Percentiles rank a stretch among this genome's conserved stretches.
phyloP scores from a whole-genome alignment of 2,329 filamentous ascomycete genomes.

The Epichloe sp. region DNA sequence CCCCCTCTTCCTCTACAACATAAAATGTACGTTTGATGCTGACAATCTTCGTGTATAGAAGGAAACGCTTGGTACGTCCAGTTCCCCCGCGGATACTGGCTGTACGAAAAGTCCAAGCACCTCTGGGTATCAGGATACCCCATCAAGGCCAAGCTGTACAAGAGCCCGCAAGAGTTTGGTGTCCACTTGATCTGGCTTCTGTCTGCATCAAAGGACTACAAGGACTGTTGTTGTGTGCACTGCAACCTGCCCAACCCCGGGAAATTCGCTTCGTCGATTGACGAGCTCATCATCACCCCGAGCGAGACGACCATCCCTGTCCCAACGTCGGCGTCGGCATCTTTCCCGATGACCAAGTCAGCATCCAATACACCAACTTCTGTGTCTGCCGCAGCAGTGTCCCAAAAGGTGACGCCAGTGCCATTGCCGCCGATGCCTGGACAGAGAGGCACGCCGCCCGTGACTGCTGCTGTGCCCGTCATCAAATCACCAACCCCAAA shows the following conservation, averaged over 20 bases:
- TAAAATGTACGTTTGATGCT: not conserved
- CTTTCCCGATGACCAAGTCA: slow-evolving; percentile 2
- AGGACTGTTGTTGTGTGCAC: slow-evolving; percentile 37
- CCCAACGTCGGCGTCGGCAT: slow-evolving; percentile 5
- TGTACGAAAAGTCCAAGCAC: slow-evolving; percentile 34
- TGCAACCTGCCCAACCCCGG: slow-evolving; percentile 24
- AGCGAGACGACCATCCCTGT: slow-evolving; percentile 7
- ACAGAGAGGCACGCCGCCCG: slow-evolving; percentile 21
- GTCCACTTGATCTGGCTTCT: slow-evolving; percentile 39
- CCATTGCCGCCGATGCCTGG: slow-evolving; percentile 23
- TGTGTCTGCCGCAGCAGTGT: not conserved
- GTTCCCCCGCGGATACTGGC: slow-evolving; percentile 31
- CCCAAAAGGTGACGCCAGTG: slow-evolving; percentile 22
- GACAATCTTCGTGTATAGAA: slow-evolving; percentile 15
- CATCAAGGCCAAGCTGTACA: slow-evolving; percentile 34
- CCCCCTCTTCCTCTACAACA: too few relatives aligned
- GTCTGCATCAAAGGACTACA: slow-evolving; percentile 32
- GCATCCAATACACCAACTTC: slow-evolving; percentile 3
- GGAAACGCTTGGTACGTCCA: slow-evolving; percentile 31
- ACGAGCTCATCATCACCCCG: slow-evolving; percentile 11
- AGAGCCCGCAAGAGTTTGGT: slow-evolving; percentile 39
- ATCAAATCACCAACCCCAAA: slow-evolving; percentile 1
- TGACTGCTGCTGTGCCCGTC: not conserved
- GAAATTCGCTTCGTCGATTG: slow-evolving; percentile 12
- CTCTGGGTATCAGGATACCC: slow-evolving; percentile 38